These are phyloP conservation scores for Debaryomyces subglobosus DNA, from an alignment of 1,139 yeast genomes.

Conservation along the genomic window DNA sequence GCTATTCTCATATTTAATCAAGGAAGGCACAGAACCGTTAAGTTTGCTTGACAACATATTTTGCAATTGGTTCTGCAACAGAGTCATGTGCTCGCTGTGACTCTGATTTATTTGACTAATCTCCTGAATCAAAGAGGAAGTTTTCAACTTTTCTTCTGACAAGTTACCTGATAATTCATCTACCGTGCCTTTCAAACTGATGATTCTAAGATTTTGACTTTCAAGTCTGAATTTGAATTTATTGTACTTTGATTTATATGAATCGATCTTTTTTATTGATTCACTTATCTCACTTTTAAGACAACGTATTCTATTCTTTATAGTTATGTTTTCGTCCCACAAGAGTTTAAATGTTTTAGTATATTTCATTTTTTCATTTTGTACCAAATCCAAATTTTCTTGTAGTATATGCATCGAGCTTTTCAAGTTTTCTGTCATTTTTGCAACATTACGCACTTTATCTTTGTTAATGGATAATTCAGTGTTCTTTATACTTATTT, in stretches of 20 bases:
- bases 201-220: slow-evolving; percentile 8
- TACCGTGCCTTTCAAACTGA: slow-evolving; percentile 7
- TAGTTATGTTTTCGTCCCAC: slow-evolving; percentile 1
- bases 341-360: background rate
- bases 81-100: background rate
- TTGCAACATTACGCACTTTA: slow-evolving; percentile 1
- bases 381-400: background rate
- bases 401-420: background rate
- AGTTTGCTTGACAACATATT: background rate
- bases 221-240: slow-evolving; percentile 6
- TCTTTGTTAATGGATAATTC: background rate
- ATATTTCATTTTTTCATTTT: background rate
- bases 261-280: background rate
- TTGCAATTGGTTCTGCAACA: background rate
- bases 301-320: background rate
- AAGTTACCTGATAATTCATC: slow-evolving; percentile 14
- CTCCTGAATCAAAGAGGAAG: slow-evolving; percentile 1
- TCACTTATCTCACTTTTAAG: background rate
- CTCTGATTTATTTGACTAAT: background rate
- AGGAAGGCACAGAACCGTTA: background rate
- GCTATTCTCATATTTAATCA: background rate
- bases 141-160: slow-evolving; percentile 14
- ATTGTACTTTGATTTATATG: slow-evolving; percentile 1
- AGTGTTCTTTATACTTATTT: background rate
- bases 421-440: background rate